Percentiles rank a stretch among this genome's conserved stretches.
These are phyloP conservation scores for Kalmusia sp. DNA, from an alignment of 2,329 filamentous ascomycete species.

Conservation along the genomic window DNA sequence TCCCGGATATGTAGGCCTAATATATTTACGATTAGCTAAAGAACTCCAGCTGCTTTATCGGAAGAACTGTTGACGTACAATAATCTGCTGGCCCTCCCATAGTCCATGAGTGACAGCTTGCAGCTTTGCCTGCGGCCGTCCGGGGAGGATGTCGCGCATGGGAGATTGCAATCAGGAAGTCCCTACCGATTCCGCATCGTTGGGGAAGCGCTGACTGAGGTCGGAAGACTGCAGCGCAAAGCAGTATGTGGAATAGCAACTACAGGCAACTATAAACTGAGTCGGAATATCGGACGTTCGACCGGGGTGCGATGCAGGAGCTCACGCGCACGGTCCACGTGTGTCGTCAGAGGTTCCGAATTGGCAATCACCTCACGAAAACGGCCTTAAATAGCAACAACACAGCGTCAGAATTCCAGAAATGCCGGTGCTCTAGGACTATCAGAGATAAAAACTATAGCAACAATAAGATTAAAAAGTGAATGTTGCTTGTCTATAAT, in stretches of 20 bases:
- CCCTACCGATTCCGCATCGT: constrained; percentile 35
- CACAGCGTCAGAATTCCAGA: too few relatives aligned
- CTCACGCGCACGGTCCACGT: constrained; percentile 45
- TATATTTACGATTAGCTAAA: constrained; percentile 13
- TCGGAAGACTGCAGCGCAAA: background rate
- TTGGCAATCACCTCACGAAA: background rate
- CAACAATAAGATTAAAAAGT: too few relatives aligned
- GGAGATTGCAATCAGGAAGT: constrained; percentile 12
- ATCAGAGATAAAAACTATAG: too few relatives aligned
- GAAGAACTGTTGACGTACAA: constrained; percentile 60
- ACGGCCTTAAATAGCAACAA: background rate
- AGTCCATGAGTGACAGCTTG: constrained; percentile 77
- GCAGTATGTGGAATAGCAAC: background rate
- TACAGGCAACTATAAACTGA: too few relatives aligned
- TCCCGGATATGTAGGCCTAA: constrained; percentile 88
- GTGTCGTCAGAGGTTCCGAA: constrained; percentile 18
- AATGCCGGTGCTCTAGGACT: too few relatives aligned
- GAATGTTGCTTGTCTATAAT: too few relatives aligned
- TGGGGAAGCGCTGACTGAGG: background rate
- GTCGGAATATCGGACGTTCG: background rate
- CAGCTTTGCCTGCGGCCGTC: constrained; percentile 77
- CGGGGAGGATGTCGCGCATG: constrained; percentile 82
- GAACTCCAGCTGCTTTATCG: constrained; percentile 1
- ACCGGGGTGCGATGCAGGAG: constrained; percentile 16
- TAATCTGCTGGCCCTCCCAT: constrained; percentile 75